Evolutionary conservation across 306 rosid genomes (phyloP).

Genomic region (Lagenaria siceraria): DNA sequence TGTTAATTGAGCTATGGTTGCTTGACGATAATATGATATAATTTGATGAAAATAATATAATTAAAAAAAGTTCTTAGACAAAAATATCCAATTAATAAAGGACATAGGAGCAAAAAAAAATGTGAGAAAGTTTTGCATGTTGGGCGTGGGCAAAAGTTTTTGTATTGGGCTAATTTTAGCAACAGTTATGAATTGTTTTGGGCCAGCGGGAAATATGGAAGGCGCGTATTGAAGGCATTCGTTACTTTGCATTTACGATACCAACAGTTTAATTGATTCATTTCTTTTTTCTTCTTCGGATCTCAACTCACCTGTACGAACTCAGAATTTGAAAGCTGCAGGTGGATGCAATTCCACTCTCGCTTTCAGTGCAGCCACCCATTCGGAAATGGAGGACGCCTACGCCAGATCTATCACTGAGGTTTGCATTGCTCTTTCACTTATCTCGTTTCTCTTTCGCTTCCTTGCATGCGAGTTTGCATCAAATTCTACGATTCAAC

Average conservation of each 20-base stretch:
- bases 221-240: not conserved
- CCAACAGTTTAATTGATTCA: not conserved
- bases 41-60: too few species aligned
- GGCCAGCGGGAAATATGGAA: constrained; percentile 1
- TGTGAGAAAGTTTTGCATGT: not conserved
- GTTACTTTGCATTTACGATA: not conserved
- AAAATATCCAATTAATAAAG: too few species aligned
- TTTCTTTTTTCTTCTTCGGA: not conserved
- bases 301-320: not conserved
- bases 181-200: not conserved
- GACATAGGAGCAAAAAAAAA: too few species aligned
- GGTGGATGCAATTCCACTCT: not conserved
- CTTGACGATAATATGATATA: too few species aligned
- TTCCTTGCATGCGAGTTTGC: not conserved
- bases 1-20: too few species aligned
- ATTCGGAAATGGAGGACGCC: constrained; percentile 64
- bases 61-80: too few species aligned
- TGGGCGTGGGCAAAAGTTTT: not conserved
- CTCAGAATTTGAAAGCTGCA: not conserved
- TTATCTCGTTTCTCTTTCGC: not conserved
- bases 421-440: constrained; percentile 25
- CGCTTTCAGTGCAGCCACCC: not conserved
- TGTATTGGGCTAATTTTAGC: not conserved
- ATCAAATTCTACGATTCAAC: not conserved
- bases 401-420: constrained; percentile 75